Base-by-base conservation (phyloP, 2,329 filamentous ascomycete species). In the Botrytis fragariae region DNA sequence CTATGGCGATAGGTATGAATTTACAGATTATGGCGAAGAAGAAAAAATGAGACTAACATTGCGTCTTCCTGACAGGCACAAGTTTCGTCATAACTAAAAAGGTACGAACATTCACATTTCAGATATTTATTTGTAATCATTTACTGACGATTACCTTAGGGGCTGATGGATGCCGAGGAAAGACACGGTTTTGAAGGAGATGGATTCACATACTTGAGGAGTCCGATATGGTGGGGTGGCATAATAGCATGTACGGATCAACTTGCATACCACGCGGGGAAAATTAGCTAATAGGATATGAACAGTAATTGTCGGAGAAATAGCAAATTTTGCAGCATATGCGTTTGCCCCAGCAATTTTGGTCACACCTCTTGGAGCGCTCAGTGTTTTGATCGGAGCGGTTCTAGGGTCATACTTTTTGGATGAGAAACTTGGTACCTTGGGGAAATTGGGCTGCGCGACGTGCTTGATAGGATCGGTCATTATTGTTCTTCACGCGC, bases 21-120 rank as follows among this genome's bases (percentile, higher is more conserved):
- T 61, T 65, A 37, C 60, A 62, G 71, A 61, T 54, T 35, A 29
- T 25, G 60, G 29, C 12, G 14, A 16, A 42, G 42, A 6, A 25
- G 70, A 60, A n/a, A 29, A 29, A 35, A 35, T 37, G 35, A 72
- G 54, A 45, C 42, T 64, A 57, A 71, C n/a, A 71, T 44, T 44
- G 74, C 73, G 9, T 42, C 32, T 69, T 70, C n/a, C 71, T 69
- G 44, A 51, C 79, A 96, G 94, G 94, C 81, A 94, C 93, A 69
- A 97, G 95, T 88, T 99, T 99, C 83, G 95, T 99, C 78, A 98
- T 99, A 80, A 99, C 97, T 65, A 99, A 99, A 85, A 98, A 98
- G 89, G 93, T 96, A 85, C 82, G 84, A 82, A 74, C 69, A 62
- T 72, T 12, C 14, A 37, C 16, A 60, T 8, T 32, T 32, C 10